Evolutionary conservation across 257 asterid species (phyloP).

Genomic region (Anisodus acutangulus): DNA sequence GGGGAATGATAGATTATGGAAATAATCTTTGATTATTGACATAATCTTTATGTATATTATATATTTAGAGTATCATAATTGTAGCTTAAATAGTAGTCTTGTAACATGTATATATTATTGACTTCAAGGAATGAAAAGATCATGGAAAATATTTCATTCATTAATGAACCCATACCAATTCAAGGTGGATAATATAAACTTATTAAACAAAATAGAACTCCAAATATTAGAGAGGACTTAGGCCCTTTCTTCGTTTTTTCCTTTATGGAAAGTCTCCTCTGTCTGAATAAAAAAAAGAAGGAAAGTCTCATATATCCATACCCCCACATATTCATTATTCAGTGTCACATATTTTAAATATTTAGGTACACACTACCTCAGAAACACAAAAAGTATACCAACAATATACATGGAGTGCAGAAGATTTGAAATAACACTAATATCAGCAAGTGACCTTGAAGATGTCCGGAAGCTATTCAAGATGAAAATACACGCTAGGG

Average conservation of each 20-base stretch:
- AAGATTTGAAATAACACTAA: constrained; percentile 43
- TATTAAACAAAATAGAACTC: background rate
- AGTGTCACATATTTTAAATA: background rate
- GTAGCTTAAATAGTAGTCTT: too few species aligned
- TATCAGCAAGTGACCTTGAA: constrained; percentile 67
- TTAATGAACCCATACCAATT: background rate
- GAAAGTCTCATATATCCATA: background rate
- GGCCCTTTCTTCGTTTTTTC: background rate
- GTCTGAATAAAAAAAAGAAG: background rate
- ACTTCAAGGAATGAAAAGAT: too few species aligned
- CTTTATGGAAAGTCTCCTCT: background rate
- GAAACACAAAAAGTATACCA: background rate
- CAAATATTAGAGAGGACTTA: background rate
- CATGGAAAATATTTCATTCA: too few species aligned
- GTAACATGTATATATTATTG: too few species aligned
- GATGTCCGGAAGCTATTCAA: constrained; percentile 51
- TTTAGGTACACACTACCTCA: background rate
- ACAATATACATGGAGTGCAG: background rate
- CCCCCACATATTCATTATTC: background rate
- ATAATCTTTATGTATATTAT: too few species aligned
- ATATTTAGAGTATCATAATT: too few species aligned
- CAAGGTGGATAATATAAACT: background rate
- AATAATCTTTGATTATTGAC: too few species aligned
- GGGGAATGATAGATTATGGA: too few species aligned
- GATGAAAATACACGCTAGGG: constrained; percentile 71